Percentiles rank a stretch among this genome's conserved stretches.
Conservation (phyloP, 2,329 filamentous ascomycete species). For the Penicillium sp. region DNA sequence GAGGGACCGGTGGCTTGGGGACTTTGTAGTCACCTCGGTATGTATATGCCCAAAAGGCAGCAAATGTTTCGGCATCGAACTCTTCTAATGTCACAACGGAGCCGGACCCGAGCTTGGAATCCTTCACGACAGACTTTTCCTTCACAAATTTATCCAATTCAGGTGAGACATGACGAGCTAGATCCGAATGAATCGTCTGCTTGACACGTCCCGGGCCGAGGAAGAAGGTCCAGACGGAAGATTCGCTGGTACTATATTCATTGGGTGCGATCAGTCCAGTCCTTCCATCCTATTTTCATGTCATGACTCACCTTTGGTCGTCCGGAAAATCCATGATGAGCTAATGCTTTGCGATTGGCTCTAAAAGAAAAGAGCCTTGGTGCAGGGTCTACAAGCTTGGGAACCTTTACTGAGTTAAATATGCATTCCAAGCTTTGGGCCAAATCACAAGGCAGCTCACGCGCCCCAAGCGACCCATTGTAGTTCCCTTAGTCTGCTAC, state of each 20-base stretch:
- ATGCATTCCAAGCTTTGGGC: neutral
- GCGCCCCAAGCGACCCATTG: slow-evolving; percentile 15
- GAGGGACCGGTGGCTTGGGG: slow-evolving; percentile 25
- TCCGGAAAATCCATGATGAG: slow-evolving; percentile 32
- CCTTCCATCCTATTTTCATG: neutral
- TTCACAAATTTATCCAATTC: slow-evolving; percentile 36
- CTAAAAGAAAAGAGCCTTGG: neutral
- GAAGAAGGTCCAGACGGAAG: slow-evolving; percentile 47
- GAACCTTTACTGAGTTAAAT: neutral
- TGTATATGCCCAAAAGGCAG: slow-evolving; percentile 51
- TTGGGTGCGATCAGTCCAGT: neutral
- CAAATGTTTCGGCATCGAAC: slow-evolving; percentile 51
- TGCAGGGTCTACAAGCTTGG: neutral
- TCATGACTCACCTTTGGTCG: slow-evolving; percentile 34
- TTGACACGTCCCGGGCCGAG: slow-evolving; percentile 49
- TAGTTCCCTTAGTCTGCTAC: slow-evolving; percentile 31
- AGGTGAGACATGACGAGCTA: slow-evolving; percentile 47
- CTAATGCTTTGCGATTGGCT: slow-evolving; percentile 2
- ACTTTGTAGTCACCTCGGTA: slow-evolving; percentile 51
- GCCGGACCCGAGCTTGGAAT: neutral
- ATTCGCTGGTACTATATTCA: slow-evolving; percentile 38
- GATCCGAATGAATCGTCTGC: slow-evolving; percentile 48
- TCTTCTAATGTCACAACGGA: slow-evolving; percentile 36
- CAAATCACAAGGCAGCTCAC: slow-evolving; percentile 7
- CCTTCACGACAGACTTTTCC: neutral